Base-by-base conservation (phyloP, 768 basidiomycete genomes). In the Kwoniella sp. region DNA sequence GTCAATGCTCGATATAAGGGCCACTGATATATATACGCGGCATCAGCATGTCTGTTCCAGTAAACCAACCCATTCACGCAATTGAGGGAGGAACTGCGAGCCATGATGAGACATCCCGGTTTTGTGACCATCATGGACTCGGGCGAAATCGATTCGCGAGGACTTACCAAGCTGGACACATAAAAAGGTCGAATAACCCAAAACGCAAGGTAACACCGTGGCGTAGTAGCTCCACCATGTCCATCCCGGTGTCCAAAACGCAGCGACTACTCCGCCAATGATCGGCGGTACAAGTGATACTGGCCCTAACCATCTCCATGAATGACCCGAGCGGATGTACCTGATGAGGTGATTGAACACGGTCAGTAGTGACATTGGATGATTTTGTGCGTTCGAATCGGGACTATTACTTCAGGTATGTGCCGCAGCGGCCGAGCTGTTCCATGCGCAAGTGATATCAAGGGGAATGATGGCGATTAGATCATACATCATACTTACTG, bases 111-210 rank as follows among this genome's bases (percentile, higher is more conserved):
- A n/a, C n/a, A n/a, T n/a, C n/a, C n/a, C n/a, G n/a, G n/a, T n/a
- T n/a, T n/a, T n/a, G n/a, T n/a, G n/a, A n/a, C n/a, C n/a, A n/a
- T n/a, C n/a, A n/a, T n/a, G n/a, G n/a, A n/a, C n/a, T n/a, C n/a
- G n/a, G n/a, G n/a, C n/a, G n/a, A n/a, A 13, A 33, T 33, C 40
- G 40, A 44, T 44, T 9, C 40, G 17, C 40, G 13, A 33, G n/a
- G n/a, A 60, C 73, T 63, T 36, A 79, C 77, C 67, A 9, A 79
- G 63, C 33, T 74, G 69, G 24, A 70, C 70, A 53, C 77, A 73
- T 25, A 79, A 46, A 60, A 79, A 79, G 6, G 75, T 67, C 2
- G 77, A 73, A 52, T 79, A 79, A 2, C 78, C 78, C 49, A 79
- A 49, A 29, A 72, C 67, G 17, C 67, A 63, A 22, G 77, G 74